Base-by-base conservation (phyloP, 2,329 filamentous ascomycete species). In the Hymenoscyphus albidus region DNA sequence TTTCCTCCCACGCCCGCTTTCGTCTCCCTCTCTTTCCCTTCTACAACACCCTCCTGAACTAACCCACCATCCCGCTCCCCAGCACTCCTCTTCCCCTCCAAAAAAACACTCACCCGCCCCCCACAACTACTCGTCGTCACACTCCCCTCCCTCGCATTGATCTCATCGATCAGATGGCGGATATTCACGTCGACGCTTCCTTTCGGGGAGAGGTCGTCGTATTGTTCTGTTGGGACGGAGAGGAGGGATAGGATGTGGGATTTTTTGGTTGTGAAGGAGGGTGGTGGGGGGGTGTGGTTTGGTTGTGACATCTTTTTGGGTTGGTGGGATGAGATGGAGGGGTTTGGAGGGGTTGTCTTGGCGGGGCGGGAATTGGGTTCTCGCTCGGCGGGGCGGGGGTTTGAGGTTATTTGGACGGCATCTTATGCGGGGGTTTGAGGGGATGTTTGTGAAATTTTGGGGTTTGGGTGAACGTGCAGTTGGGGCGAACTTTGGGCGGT, bases 81-180 rank as follows among this genome's bases (percentile, higher is more conserved):
- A 48, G 12, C 51, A 42, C 32, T 65, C 59, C 86, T 89, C 56
- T 79, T 80, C 0, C 93, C 93, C 78, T 97, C 94, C 0, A 96
- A 80, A 73, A 96, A 98, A 3, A 97, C 90, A 69, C 90, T 93
- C 58, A 96, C 85, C 61, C 94, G 83, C 0, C 94, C 94, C 1
- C 92, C 91, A 76, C 94, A 98, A 77, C 93, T 97, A 78, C 93
- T 97, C 2, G 93, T 97, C 1, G 94, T 97, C 40, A 96, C 92
- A 51, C 93, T 84, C 1, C 91, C 92, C 1, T 88, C 83, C 5
- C 89, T 74, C 1, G 72, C 76, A 77, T 98, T 98, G 75, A 98
- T 89, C 70, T 90, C 86, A 60, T 83, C 82, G 66, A 98, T 93
- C 62, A 97, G 80, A 27, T 88, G 82, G 58, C 88, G 84, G 69